Base-by-base conservation (phyloP, 495 filamentous ascomycete species). In the Pyronema omphalodes region DNA sequence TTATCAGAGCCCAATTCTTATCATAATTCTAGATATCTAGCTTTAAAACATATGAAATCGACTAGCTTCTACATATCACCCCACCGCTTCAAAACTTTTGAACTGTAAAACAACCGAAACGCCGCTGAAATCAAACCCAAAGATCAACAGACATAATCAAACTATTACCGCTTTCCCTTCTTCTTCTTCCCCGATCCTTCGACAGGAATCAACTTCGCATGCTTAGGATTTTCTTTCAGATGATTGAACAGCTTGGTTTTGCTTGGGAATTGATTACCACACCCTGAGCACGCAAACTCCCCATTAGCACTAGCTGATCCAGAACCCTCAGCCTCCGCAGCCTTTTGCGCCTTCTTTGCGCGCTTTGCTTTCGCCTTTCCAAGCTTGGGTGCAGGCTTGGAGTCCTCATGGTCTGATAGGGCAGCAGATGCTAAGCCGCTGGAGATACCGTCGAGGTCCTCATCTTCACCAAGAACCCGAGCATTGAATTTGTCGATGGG, bases 301-400 rank as follows among this genome's bases (percentile, higher is more conserved):
- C 17, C 12, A n/a, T 41, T 43, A 41, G 37, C 17, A 3, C 12
- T 18, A 9, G 17, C 48, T 53, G 14, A 29, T 29, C 23, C 39
- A 43, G 11, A 48, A 18, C 46, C 58, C 3, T 68, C 56, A 14
- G 65, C 67, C 14, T 67, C 66, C 15, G 76, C 72, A 53, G 75
- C 68, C 36, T 78, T 74, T 29, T 83, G 82, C 14, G 82, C 82
- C 61, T 78, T 86, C 67, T 87, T 94, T 40, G 84, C 82, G 43
- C 84, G 76, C 65, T 86, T 94, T 55, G 83, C 76, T 64, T 89
- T 94, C 7, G 91, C 91, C 66, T 88, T 94, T 19, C 91, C 88
- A 2, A 84, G 39, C 58, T 83, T 86, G 1, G 53, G 49, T 8
- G 18, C 55, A 35, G 53, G 19, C 17, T 52, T 58, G 33, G 54